Percentiles rank a stretch among this genome's conserved stretches.
phyloP scores from a whole-genome alignment of 2,329 filamentous ascomycete species.

The Neodidymelliopsis sp. region DNA sequence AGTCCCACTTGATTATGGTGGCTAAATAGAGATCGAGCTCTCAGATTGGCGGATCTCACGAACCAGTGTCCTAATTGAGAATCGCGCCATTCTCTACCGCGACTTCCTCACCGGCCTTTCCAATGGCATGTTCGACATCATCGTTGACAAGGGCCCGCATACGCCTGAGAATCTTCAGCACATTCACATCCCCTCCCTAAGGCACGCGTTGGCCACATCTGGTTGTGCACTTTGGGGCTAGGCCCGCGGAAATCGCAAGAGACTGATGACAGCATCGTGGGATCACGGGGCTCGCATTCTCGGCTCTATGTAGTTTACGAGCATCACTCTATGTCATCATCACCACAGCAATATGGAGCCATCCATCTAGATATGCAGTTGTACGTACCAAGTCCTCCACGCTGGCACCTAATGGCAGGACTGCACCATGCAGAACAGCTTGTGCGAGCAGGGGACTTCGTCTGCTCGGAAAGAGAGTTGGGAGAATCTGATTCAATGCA shows the following conservation, averaged over 20 bases:
- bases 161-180: conserved; percentile 13
- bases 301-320: conserved; percentile 10
- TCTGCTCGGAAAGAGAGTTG: conserved; percentile 84
- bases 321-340: conserved; percentile 63
- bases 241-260: background rate
- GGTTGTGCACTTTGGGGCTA: background rate
- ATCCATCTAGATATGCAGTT: conserved; percentile 90
- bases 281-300: conserved; percentile 12
- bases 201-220: background rate
- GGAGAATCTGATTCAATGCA: conserved; percentile 77
- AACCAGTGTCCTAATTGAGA: no score
- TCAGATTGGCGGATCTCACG: no score
- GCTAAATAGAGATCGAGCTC: no score
- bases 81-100: no score
- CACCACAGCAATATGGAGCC: conserved; percentile 81
- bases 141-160: conserved; percentile 7
- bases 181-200: conserved; percentile 7
- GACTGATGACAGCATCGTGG: conserved; percentile 1
- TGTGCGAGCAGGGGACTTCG: conserved; percentile 84
- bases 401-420: conserved; percentile 79
- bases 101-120: conserved; percentile 6
- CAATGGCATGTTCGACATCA: background rate
- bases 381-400: conserved; percentile 84
- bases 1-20: no score
- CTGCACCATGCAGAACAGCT: conserved; percentile 83